Base-by-base conservation (phyloP, 1,139 yeast genomes). In the Waltiozyma sp. region DNA sequence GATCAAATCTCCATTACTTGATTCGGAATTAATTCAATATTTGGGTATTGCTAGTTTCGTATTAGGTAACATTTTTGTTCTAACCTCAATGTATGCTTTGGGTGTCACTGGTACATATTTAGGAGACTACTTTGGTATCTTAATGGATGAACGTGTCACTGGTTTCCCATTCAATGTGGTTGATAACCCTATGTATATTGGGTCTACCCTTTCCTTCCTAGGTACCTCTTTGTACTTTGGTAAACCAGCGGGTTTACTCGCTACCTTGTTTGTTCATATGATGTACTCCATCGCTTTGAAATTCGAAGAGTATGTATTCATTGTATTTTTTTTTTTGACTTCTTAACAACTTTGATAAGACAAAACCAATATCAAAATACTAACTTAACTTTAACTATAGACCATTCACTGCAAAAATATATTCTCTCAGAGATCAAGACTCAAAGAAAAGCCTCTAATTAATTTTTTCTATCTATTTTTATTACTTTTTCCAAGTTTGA, bases 181-280 rank as follows among this genome's bases (percentile, higher is more conserved):
- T 52, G 82, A 86, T 58, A 91, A 91, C 62, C 98, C 98, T 48
- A 91, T 91, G 98, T 91, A 91, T 65, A 83, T 84, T 58, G 98
- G 98, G 19, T 84, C 95, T 8, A 75, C 91, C 24, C 68, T 91
- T 53, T 79, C 94, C 45, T 91, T 91, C 69, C 68, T 91, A 59
- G 98, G 96, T 38, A 81, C 94, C 39, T 93, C 95, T 3, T 69
- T 91, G 53, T 84, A 83, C 77, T 80, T 75, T 61, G 96, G 81
- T 19, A 89, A 88, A 62, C 95, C 96, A 35, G 82, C 94, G 1
- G 98, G 98, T 10, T 57, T 91, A 42, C 65, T 77, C 41, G 77
- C 88, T 33, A 70, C 94, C 36, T 69, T 69, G 7, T 69, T 86
- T 50, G 98, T 91, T 10, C 78, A 75, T 58, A 61, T 79, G 44